phyloP scores from a whole-genome alignment of 2,329 filamentous ascomycete species.

The Aspergillus sp. region DNA sequence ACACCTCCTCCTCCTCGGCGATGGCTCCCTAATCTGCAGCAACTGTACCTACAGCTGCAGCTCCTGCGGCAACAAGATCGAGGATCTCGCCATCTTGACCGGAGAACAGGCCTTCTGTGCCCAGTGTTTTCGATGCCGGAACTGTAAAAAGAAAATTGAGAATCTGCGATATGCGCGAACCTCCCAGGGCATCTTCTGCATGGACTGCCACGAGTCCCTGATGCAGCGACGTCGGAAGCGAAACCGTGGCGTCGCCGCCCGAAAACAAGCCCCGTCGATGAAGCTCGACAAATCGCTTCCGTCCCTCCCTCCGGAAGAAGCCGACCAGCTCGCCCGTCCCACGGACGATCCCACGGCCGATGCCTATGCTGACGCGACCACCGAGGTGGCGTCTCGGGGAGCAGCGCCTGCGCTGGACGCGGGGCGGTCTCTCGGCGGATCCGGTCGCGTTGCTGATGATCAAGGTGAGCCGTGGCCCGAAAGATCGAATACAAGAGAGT shows the following conservation, averaged over 20 bases:
- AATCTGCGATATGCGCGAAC: constrained; percentile 96
- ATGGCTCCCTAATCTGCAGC: constrained; percentile 97
- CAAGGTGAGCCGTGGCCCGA: constrained; percentile 27
- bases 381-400: constrained; percentile 25
- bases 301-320: constrained; percentile 75
- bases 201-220: constrained; percentile 95
- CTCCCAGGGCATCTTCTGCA: constrained; percentile 98
- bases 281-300: constrained; percentile 90
- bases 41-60: constrained; percentile 99
- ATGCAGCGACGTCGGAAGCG: constrained; percentile 88
- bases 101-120: constrained; percentile 98
- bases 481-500: background rate
- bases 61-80: constrained; percentile 95
- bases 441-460: constrained; percentile 24
- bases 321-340: constrained; percentile 59
- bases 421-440: constrained; percentile 22
- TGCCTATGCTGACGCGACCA: constrained; percentile 59
- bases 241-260: constrained; percentile 63
- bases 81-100: constrained; percentile 94
- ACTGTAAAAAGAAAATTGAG: constrained; percentile 98
- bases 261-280: constrained; percentile 43
- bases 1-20: constrained; percentile 92
- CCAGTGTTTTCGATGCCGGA: constrained; percentile 93
- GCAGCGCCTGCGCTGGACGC: constrained; percentile 22
- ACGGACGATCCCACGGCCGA: constrained; percentile 58